phyloP scores from a whole-genome alignment of 371 early-diverging fungal species.

The Apophysomyces sp. region DNA sequence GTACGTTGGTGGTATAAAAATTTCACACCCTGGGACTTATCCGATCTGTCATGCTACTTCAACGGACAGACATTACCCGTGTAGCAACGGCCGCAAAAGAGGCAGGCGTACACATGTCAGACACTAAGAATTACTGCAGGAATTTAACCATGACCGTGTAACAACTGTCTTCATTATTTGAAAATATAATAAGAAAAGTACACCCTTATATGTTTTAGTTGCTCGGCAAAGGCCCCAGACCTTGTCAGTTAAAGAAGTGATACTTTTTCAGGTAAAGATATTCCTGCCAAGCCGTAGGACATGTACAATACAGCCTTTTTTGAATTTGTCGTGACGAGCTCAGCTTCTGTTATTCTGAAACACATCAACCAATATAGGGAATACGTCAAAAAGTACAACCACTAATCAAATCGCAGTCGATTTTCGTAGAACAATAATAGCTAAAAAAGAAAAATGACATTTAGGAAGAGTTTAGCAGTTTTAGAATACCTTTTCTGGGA shows the following conservation, averaged over 20 bases:
- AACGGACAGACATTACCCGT: neutral
- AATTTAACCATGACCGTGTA: neutral
- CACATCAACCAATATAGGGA: neutral
- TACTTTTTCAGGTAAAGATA: neutral
- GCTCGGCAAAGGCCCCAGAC: neutral
- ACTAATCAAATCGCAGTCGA: neutral
- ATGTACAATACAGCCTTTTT: neutral
- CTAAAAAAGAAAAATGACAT: neutral
- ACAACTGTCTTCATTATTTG: neutral
- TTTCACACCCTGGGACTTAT: neutral
- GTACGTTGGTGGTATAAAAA: neutral
- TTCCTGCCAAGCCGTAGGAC: neutral
- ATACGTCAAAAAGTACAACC: neutral
- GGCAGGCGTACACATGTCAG: neutral
- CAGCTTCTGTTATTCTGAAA: neutral
- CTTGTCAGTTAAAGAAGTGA: neutral
- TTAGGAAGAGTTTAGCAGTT: neutral
- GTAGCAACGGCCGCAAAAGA: neutral
- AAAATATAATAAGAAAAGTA: neutral
- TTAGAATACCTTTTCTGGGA: neutral
- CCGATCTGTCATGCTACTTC: neutral
- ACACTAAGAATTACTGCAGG: no score
- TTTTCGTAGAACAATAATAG: neutral
- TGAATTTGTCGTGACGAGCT: neutral
- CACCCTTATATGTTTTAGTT: neutral